Evolutionary conservation across 2,329 filamentous ascomycete genomes (phyloP).

Genomic region (Alternaria rosae): DNA sequence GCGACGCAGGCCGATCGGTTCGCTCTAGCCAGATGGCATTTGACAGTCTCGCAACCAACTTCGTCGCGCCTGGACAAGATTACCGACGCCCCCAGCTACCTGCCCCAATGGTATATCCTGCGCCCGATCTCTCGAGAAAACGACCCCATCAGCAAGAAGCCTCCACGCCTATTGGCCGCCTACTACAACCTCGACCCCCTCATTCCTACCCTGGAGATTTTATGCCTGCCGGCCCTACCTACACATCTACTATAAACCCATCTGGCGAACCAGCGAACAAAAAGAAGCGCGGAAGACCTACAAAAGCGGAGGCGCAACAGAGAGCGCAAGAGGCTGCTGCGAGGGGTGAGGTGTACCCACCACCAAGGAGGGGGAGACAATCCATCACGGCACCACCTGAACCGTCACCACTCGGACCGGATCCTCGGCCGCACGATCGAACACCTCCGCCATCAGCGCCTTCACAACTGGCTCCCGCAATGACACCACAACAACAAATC

Average conservation of each 20-base stretch:
- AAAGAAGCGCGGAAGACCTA: conserved; percentile 58
- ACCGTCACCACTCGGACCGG: conserved; percentile 29
- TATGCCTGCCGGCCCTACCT: conserved; percentile 37
- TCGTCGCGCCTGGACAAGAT: conserved; percentile 26
- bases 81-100: conserved; percentile 42
- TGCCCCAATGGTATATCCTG: conserved; percentile 41
- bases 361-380: conserved; percentile 43
- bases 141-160: conserved; percentile 45
- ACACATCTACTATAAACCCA: conserved; percentile 36
- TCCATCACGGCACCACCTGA: conserved; percentile 41
- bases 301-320: conserved; percentile 56
- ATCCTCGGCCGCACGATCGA: conserved; percentile 34
- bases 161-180: conserved; percentile 48
- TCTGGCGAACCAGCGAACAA: conserved; percentile 51
- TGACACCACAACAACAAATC: conserved; percentile 40
- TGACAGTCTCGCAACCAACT: conserved; percentile 37
- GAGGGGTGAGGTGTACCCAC: conserved; percentile 50
- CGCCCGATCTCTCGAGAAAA: conserved; percentile 46
- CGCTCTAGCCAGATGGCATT: conserved; percentile 48
- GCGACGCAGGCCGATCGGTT: conserved; percentile 44
- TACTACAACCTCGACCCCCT: conserved; percentile 56
- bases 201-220: conserved; percentile 45
- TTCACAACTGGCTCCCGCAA: conserved; percentile 25
- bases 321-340: conserved; percentile 53
- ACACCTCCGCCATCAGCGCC: conserved; percentile 38